Conservation (phyloP, 352 stramenopile genomes). For the Plasmopara viticola region DNA sequence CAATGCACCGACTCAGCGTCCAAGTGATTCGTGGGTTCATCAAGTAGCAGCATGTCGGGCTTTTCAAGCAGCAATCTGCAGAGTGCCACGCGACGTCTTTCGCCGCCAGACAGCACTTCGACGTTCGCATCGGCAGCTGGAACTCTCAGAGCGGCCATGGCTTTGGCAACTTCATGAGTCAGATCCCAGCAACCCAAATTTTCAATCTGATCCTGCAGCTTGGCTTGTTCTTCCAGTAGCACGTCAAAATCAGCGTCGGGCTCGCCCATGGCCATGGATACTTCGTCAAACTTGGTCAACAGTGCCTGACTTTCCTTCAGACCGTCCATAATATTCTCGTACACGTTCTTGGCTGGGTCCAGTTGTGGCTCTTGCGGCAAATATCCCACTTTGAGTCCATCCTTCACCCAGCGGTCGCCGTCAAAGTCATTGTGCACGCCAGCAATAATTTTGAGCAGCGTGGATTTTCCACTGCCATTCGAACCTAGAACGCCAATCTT, state of each 20-base stretch:
- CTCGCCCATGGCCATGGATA: slow-evolving; percentile 87
- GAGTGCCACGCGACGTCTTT: slow-evolving; percentile 94
- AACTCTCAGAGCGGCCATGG: slow-evolving; percentile 74
- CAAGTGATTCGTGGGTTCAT: slow-evolving; percentile 98
- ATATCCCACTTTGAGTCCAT: slow-evolving; percentile 82
- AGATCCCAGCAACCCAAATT: slow-evolving; percentile 78
- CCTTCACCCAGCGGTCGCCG: slow-evolving; percentile 84
- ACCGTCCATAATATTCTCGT: slow-evolving; percentile 88
- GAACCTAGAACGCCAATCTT: slow-evolving; percentile 94
- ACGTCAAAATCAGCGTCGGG: slow-evolving; percentile 86
- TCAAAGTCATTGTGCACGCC: slow-evolving; percentile 85
- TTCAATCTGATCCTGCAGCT: slow-evolving; percentile 85
- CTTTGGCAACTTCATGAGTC: slow-evolving; percentile 75
- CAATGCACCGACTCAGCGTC: slow-evolving; percentile 95
- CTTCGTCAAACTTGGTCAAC: slow-evolving; percentile 75
- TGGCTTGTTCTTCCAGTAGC: slow-evolving; percentile 78
- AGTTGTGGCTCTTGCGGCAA: slow-evolving; percentile 82
- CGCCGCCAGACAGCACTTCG: slow-evolving; percentile 83
- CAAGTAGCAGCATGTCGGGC: slow-evolving; percentile 94
- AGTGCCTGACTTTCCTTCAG: slow-evolving; percentile 80
- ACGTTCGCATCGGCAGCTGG: slow-evolving; percentile 62
- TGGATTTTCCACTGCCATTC: slow-evolving; percentile 95
- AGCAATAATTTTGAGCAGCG: slow-evolving; percentile 94
- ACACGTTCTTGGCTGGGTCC: slow-evolving; percentile 81
- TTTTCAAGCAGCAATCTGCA: slow-evolving; percentile 94